phyloP scores from a whole-genome alignment of 2,329 filamentous ascomycete species.

The Ceratocystis cacaofunesta region DNA sequence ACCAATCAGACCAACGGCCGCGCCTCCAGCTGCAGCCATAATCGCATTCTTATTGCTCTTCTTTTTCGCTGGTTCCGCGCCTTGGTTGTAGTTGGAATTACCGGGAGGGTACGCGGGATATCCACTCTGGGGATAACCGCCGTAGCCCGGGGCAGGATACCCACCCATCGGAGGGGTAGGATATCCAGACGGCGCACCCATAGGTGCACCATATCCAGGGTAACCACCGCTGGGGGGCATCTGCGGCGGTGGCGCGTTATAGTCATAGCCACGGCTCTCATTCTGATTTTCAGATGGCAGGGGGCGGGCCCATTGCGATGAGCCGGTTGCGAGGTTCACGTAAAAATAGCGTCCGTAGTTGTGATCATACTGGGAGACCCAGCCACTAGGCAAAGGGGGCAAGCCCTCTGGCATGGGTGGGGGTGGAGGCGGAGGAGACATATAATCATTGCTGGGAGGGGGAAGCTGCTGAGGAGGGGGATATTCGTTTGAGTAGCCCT shows the following conservation, averaged over 20 bases:
- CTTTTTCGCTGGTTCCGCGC: slow-evolving; percentile 22
- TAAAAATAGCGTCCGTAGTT: slow-evolving; percentile 49
- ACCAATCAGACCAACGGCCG: slow-evolving; percentile 41
- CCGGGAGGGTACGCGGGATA: slow-evolving; percentile 18
- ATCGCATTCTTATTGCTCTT: slow-evolving; percentile 40
- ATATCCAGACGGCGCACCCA: background rate
- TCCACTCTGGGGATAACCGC: slow-evolving; percentile 19
- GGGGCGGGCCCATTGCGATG: slow-evolving; percentile 50
- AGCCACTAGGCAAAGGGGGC: slow-evolving; percentile 44
- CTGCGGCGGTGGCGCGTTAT: slow-evolving; percentile 5
- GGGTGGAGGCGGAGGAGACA: slow-evolving; percentile 16
- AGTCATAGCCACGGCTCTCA: slow-evolving; percentile 5
- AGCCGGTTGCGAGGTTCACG: slow-evolving; percentile 44
- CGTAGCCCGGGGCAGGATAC: slow-evolving; percentile 18
- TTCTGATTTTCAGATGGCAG: slow-evolving; percentile 18
- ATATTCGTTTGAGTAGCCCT: slow-evolving; percentile 8
- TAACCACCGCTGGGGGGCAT: background rate
- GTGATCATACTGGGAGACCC: slow-evolving; percentile 49
- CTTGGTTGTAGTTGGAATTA: slow-evolving; percentile 19
- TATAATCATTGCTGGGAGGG: slow-evolving; percentile 8
- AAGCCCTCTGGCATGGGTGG: slow-evolving; percentile 21
- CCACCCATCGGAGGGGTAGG: slow-evolving; percentile 14
- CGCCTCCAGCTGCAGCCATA: slow-evolving; percentile 43
- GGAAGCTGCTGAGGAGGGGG: slow-evolving; percentile 13
- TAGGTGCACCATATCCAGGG: background rate